Base-by-base conservation (phyloP, 805 yeast species). In the Saccharomycopsis schoenii region DNA sequence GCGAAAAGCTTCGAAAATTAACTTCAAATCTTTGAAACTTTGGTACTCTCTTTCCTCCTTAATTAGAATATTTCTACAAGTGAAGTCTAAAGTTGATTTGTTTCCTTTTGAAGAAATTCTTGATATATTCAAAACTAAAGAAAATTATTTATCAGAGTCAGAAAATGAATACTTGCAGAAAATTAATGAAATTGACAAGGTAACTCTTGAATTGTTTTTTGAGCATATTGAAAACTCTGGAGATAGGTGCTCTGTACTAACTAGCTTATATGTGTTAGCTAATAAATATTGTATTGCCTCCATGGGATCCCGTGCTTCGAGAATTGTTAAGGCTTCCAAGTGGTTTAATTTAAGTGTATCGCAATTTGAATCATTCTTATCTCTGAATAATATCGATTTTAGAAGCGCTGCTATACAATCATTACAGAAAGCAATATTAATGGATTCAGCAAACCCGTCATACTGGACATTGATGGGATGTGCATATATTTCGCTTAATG, bases 391-490 rank as follows among this genome's bases (percentile, higher is more conserved):
- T 5, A 58, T 43, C 6, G 54, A 39, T 0, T 77, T 71, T 56
- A 74, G 86, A 61, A 80, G 79, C 15, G 71, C 76, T 1, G 79
- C 97, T 0, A 78, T 89, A 14, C 75, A 70, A 19, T 72, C 78
- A 4, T 74, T 88, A 64, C 88, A 88, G 66, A 80, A 77, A 52
- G 86, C 97, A 0, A 83, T 92, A 60, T 83, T 80, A 60, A 73
- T 83, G 9, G 97, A 93, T 70, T 79, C 85, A 4, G 81, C 79
- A 61, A 88, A 86, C 64, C 76, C 86, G 1, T 83, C 80, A 19
- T 83, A 83, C 61, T 94, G 99, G 99, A 77, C 82, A 59, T 85
- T 88, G 0, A 76, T 93, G 36, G 99, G 98, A 14, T 80, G 86
- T 61, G 87, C 91, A 0, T 82, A 89, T 8, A 78, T 85, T 60